phyloP scores from a whole-genome alignment of 2,329 filamentous ascomycete species.

The Hypoxylon rubiginosum region DNA sequence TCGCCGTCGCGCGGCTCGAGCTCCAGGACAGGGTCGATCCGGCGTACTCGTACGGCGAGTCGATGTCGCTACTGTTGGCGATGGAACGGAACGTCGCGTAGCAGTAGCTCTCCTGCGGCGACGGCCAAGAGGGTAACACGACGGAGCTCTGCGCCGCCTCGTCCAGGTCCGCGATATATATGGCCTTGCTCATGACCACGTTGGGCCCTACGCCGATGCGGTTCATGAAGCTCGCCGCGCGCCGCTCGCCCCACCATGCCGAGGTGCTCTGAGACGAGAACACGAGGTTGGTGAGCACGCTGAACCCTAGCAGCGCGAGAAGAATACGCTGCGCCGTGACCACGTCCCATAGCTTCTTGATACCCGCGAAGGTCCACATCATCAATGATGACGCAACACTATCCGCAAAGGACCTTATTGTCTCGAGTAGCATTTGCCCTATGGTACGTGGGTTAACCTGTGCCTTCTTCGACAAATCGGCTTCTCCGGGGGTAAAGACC shows the following conservation, averaged over 20 bases:
- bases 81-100: conserved; percentile 74
- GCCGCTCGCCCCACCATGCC: conserved; percentile 88
- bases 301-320: conserved; percentile 75
- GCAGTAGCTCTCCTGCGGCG: conserved; percentile 65
- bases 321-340: conserved; percentile 81
- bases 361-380: conserved; percentile 78
- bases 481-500: conserved; percentile 67
- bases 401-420: conserved; percentile 77
- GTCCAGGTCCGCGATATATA: conserved; percentile 86
- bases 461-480: conserved; percentile 65
- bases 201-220: conserved; percentile 85
- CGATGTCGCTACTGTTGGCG: conserved; percentile 69
- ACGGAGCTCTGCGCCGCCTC: conserved; percentile 64
- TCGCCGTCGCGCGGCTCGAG: conserved; percentile 67
- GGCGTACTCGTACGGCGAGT: conserved; percentile 68
- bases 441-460: conserved; percentile 73
- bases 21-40: conserved; percentile 62
- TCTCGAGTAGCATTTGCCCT: conserved; percentile 79
- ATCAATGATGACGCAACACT: conserved; percentile 82
- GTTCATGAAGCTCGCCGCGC: conserved; percentile 83
- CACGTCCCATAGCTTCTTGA: conserved; percentile 76
- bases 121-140: conserved; percentile 54
- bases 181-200: conserved; percentile 82
- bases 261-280: conserved; percentile 80
- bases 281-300: conserved; percentile 78